Evolutionary conservation across 352 stramenopile species (phyloP).

Genomic region (Hyaloperonospora arabidopsidis): DNA sequence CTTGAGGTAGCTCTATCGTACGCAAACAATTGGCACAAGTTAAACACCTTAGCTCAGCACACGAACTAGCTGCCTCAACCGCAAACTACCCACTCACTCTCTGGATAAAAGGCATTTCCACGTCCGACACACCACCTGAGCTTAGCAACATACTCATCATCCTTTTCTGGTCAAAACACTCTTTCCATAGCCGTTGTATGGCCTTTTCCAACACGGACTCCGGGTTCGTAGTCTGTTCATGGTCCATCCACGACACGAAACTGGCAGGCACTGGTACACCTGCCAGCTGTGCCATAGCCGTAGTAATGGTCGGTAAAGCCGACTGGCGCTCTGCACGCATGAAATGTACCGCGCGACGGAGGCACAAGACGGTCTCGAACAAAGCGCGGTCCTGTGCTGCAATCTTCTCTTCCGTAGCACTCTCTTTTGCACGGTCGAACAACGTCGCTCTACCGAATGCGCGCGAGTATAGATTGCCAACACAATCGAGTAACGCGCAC

Average conservation of each 20-base stretch:
- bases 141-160: constrained; percentile 45
- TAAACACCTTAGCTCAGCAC: constrained; percentile 5
- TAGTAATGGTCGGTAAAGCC: constrained; percentile 38
- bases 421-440: constrained; percentile 23
- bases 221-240: constrained; percentile 23
- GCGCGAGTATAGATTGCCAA: constrained; percentile 45
- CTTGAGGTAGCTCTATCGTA: constrained; percentile 36
- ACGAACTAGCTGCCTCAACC: neutral
- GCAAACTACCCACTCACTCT: constrained; percentile 25
- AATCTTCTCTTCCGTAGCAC: constrained; percentile 12
- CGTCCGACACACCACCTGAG: constrained; percentile 33
- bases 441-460: constrained; percentile 28
- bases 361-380: constrained; percentile 31
- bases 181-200: constrained; percentile 30
- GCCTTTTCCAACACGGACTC: constrained; percentile 15
- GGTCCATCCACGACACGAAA: constrained; percentile 41
- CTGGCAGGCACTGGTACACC: constrained; percentile 34
- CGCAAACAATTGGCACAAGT: constrained; percentile 8
- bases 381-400: constrained; percentile 19
- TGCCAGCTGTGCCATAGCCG: constrained; percentile 37
- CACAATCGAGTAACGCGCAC: constrained; percentile 37
- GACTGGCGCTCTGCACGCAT: constrained; percentile 44
- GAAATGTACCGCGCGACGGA: constrained; percentile 50
- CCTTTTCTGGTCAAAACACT: constrained; percentile 24
- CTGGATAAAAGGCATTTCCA: constrained; percentile 34